Evolutionary conservation across 495 filamentous ascomycete species (phyloP).

Genomic region (Aspergillus indologenus): DNA sequence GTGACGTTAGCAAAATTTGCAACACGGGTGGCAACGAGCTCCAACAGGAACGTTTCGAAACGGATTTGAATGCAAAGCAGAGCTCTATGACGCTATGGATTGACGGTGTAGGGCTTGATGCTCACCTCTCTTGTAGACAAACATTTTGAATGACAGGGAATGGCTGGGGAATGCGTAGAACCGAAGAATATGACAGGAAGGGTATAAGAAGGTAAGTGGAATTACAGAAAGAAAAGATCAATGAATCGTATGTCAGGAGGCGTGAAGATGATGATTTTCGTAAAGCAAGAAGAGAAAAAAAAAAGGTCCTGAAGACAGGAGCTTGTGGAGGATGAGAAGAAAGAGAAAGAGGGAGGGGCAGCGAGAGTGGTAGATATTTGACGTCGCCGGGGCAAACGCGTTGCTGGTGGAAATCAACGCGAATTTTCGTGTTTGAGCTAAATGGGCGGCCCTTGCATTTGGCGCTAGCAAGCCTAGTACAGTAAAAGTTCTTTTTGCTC

Average conservation of each 20-base stretch:
- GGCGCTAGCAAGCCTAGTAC: background rate
- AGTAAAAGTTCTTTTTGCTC: background rate
- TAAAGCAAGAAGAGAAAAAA: conserved; percentile 8
- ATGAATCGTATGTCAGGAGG: conserved; percentile 12
- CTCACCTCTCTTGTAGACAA: conserved; percentile 70
- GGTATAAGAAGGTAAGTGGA: conserved; percentile 15
- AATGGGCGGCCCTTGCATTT: conserved; percentile 27
- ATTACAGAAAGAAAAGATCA: conserved; percentile 15
- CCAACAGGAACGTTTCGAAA: background rate
- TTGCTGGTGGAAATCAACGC: conserved; percentile 32
- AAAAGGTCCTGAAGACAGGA: conserved; percentile 21
- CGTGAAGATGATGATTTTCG: conserved; percentile 11
- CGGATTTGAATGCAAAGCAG: background rate
- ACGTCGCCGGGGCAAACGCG: conserved; percentile 38
- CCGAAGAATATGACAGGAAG: conserved; percentile 14
- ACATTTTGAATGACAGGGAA: conserved; percentile 46
- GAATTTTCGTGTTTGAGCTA: conserved; percentile 42
- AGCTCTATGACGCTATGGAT: background rate
- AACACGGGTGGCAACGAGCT: conserved; percentile 26
- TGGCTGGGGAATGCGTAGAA: conserved; percentile 12
- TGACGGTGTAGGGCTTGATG: conserved; percentile 10
- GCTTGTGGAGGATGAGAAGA: conserved; percentile 25
- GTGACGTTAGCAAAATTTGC: conserved; percentile 23
- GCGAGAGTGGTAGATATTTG: conserved; percentile 34
- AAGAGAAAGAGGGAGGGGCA: conserved; percentile 37